Conservation (phyloP, 192 early-diverging fungal species). For the Gamsiella multidivaricata region DNA sequence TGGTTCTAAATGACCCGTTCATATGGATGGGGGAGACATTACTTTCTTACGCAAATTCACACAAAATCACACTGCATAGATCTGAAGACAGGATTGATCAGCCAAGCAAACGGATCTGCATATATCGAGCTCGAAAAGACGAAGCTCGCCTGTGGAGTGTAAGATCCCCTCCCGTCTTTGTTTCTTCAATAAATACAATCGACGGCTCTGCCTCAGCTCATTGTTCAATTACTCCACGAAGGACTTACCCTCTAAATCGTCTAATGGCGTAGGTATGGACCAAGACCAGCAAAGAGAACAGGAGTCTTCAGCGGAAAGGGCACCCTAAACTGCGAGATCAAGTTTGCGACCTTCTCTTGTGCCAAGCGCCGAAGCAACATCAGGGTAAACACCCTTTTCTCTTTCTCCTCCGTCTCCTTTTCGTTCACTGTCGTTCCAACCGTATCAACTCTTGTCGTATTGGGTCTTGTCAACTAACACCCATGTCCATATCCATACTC, state of each 20-base stretch:
- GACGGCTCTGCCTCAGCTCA: no score
- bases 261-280: conserved; percentile 69
- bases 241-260: background rate
- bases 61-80: conserved; percentile 58
- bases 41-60: conserved; percentile 2
- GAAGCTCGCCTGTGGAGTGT: conserved; percentile 85
- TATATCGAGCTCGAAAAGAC: conserved; percentile 77
- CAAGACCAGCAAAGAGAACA: conserved; percentile 64
- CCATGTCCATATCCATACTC: background rate
- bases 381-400: conserved; percentile 13
- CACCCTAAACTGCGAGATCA: conserved; percentile 77
- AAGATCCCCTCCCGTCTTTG: conserved; percentile 14
- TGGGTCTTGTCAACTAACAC: no score
- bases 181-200: background rate
- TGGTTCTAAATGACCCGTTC: no score
- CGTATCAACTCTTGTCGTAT: no score
- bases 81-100: conserved; percentile 76
- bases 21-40: background rate
- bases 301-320: conserved; percentile 66
- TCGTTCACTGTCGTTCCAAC: background rate
- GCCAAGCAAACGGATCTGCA: conserved; percentile 81
- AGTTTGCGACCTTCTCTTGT: conserved; percentile 80
- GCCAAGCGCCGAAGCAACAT: conserved; percentile 64
- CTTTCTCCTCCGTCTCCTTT: background rate
- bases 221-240: background rate